Evolutionary conservation across 2,329 filamentous ascomycete genomes (phyloP).

Genomic region (Trichoderma semiorbis): DNA sequence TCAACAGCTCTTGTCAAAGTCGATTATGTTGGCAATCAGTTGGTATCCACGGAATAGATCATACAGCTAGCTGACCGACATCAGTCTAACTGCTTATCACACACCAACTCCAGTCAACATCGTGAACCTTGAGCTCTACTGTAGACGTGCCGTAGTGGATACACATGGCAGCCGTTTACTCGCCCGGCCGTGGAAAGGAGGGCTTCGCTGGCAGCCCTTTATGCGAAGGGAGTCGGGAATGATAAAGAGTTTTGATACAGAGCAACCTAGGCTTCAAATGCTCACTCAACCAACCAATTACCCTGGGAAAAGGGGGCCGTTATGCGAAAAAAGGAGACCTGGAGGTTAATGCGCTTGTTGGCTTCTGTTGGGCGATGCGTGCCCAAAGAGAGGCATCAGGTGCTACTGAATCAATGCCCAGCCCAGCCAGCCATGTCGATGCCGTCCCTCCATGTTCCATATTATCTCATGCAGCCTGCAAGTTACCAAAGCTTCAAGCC

Average conservation of each 20-base stretch:
- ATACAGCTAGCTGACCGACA: background rate
- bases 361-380: background rate
- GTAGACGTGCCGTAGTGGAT: background rate
- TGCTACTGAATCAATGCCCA: background rate
- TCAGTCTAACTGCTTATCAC: background rate
- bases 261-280: background rate
- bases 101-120: background rate
- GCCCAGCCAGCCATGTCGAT: background rate
- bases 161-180: slow-evolving; percentile 15
- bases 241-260: background rate
- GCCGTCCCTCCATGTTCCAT: background rate
- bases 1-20: background rate
- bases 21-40: background rate
- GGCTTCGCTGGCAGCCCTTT: slow-evolving; percentile 14
- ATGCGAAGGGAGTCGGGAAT: background rate
- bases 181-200: slow-evolving; percentile 2
- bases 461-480: background rate
- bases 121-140: background rate
- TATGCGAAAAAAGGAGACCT: no score
- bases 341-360: background rate
- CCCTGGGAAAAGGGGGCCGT: background rate
- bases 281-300: background rate
- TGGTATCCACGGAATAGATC: background rate
- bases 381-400: background rate
- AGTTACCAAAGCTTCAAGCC: background rate